Conservation (phyloP, 306 rosid species). For the Parietaria judaica region DNA sequence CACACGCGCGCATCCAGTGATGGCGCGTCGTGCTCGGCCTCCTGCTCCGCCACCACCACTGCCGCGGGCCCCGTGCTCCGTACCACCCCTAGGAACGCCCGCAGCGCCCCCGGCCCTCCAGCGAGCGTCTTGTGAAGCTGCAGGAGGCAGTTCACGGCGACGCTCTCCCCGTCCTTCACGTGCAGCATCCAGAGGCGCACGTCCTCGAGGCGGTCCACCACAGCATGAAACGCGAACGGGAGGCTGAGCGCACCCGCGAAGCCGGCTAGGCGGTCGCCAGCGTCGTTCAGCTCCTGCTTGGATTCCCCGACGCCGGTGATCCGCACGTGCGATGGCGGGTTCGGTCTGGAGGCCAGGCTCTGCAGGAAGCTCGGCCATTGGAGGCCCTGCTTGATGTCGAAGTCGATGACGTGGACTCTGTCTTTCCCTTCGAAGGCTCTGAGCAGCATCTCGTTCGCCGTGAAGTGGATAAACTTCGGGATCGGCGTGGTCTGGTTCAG, state of each 20-base stretch:
- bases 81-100: slow-evolving; percentile 74
- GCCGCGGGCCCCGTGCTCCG: slow-evolving; percentile 70
- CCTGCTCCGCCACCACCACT: slow-evolving; percentile 72
- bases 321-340: slow-evolving; percentile 85
- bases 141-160: slow-evolving; percentile 69
- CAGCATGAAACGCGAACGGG: slow-evolving; percentile 89
- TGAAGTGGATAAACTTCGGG: slow-evolving; percentile 85
- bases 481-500: slow-evolving; percentile 78
- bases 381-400: slow-evolving; percentile 84
- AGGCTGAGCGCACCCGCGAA: slow-evolving; percentile 73
- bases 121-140: slow-evolving; percentile 85
- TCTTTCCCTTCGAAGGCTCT: slow-evolving; percentile 97
- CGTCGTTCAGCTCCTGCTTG: slow-evolving; percentile 81
- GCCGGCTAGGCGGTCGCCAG: slow-evolving; percentile 83
- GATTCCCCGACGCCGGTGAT: slow-evolving; percentile 92
- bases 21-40: slow-evolving; percentile 64
- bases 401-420: slow-evolving; percentile 90
- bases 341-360: slow-evolving; percentile 66
- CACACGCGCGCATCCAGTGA: slow-evolving; percentile 58
- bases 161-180: slow-evolving; percentile 82
- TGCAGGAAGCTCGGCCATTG: slow-evolving; percentile 98
- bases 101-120: slow-evolving; percentile 60
- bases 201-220: slow-evolving; percentile 92
- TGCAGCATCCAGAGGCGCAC: slow-evolving; percentile 99
- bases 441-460: slow-evolving; percentile 76